These are phyloP conservation scores for Poronia punctata DNA, from an alignment of 495 filamentous ascomycete genomes.

Conservation along the genomic window DNA sequence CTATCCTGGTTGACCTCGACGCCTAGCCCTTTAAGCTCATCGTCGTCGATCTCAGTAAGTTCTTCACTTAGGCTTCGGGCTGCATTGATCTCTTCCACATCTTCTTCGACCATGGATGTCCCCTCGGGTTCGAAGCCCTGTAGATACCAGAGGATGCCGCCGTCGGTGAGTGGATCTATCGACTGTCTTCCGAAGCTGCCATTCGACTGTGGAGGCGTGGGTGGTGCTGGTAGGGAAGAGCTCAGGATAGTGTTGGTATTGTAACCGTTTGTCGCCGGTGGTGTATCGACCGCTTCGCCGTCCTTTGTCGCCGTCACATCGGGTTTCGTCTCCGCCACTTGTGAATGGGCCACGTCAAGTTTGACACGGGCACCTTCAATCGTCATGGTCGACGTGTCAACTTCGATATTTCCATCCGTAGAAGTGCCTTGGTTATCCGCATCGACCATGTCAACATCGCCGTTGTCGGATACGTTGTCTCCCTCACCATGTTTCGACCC, in stretches of 20 bases:
- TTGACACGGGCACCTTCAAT: slow-evolving; percentile 29
- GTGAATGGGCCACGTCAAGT: slow-evolving; percentile 11
- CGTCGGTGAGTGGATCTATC: slow-evolving; percentile 53
- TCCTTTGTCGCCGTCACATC: slow-evolving; percentile 21
- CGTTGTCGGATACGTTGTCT: slow-evolving; percentile 14
- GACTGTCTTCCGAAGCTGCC: slow-evolving; percentile 36
- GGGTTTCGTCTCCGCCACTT: slow-evolving; percentile 10
- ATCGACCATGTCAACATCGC: slow-evolving; percentile 17
- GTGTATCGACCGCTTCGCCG: slow-evolving; percentile 30
- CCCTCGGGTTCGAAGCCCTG: slow-evolving; percentile 71
- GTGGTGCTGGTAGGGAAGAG: slow-evolving; percentile 27
- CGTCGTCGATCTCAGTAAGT: slow-evolving; percentile 81
- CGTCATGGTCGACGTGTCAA: slow-evolving; percentile 29
- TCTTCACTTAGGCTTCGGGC: slow-evolving; percentile 77
- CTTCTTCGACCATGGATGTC: slow-evolving; percentile 60
- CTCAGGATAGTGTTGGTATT: too few relatives aligned
- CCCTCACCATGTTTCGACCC: slow-evolving; percentile 26
- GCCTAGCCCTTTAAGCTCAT: slow-evolving; percentile 61
- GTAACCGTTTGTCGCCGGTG: slow-evolving; percentile 30
- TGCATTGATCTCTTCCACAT: slow-evolving; percentile 69
- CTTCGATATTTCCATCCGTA: slow-evolving; percentile 32
- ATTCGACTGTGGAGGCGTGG: slow-evolving; percentile 43
- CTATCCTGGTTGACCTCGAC: slow-evolving; percentile 38
- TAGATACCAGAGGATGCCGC: slow-evolving; percentile 86
- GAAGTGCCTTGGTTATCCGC: slow-evolving; percentile 16